Percentiles rank a stretch among this genome's conserved stretches.
Conservation (phyloP, 257 asterid genomes). For the Fraxinus excelsior region DNA sequence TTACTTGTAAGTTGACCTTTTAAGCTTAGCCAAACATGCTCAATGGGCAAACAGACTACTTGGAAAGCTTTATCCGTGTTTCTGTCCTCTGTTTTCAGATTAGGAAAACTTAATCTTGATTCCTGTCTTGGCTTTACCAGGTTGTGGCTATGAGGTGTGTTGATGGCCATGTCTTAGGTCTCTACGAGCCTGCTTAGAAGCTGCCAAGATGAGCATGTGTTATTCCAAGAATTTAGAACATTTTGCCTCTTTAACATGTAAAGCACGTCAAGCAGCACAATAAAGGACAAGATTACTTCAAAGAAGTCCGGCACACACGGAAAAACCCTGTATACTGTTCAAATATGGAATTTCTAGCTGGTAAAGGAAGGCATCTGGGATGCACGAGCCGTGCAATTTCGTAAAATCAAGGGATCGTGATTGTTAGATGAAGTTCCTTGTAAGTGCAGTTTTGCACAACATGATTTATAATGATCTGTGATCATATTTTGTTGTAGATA, state of each 20-base stretch:
- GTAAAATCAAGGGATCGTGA: not conserved
- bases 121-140: constrained; percentile 34
- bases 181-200: constrained; percentile 66
- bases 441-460: not conserved
- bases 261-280: not conserved
- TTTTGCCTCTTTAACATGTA: not conserved
- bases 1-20: too few species aligned
- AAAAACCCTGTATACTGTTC: not conserved
- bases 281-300: not conserved
- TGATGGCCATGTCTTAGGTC: constrained; percentile 89
- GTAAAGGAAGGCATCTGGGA: not conserved
- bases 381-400: constrained; percentile 6
- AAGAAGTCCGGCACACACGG: not conserved
- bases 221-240: not conserved
- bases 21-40: too few species aligned
- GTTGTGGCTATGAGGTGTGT: constrained; percentile 81
- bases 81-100: not conserved
- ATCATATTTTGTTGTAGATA: not conserved
- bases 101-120: not conserved
- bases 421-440: constrained; percentile 2
- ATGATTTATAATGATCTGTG: not conserved
- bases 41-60: not conserved
- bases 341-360: too few species aligned
- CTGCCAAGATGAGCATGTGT: not conserved
- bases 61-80: not conserved